Evolutionary conservation across 1,284 basidiomycete species (phyloP), one percentile per base, ranked within the genome.

Genomic region (Lentinula novae-zelandiae): DNA sequence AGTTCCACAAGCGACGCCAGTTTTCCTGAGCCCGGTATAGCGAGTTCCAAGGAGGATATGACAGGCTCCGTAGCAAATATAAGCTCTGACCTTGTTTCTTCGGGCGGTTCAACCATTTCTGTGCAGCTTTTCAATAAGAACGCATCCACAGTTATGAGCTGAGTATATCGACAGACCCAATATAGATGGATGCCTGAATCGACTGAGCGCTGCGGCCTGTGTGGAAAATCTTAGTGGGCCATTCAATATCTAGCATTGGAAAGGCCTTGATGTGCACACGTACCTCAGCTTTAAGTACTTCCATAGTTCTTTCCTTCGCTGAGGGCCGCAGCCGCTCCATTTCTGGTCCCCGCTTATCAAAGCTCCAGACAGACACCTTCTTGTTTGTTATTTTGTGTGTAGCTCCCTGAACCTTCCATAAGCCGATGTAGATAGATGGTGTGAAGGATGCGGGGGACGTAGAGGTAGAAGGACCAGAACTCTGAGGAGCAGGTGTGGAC

Each of bases 101-200:
- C 96, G 50, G 98, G 77, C n/a, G 96, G 96, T 75, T 99, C 96
- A 31, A 97, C 95, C 85, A 98, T 94, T 76, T 99, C 96, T 85
- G 65, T 13, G 40, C 46, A 51, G 33, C 22, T 48, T 31, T 12
- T 27, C 15, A 0, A 39, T 59, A 9, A 61, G 60, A 17, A 50
- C 17, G 13, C 44, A 12, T 17, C 40, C 4, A 48, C 34, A 31
- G 38, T 22, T 27, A n/a, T n/a, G 42, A 31, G 27, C 36, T 49
- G 13, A 22, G 42, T 2, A 17, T 39, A 51, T 39, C n/a, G 34
- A 48, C 80, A 67, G 67, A 90, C 90, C 91, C 61, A 99, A 80
- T 60, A 99, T 89, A 66, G 92, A 96, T 2, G 96, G 96, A 76
- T 99, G 97, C 27, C 96, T 83, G 51, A 99, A 76, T 64, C 90